These are phyloP conservation scores for Dactylonectria estremocensis DNA, from an alignment of 2,329 filamentous ascomycete genomes.

Conservation along the genomic window DNA sequence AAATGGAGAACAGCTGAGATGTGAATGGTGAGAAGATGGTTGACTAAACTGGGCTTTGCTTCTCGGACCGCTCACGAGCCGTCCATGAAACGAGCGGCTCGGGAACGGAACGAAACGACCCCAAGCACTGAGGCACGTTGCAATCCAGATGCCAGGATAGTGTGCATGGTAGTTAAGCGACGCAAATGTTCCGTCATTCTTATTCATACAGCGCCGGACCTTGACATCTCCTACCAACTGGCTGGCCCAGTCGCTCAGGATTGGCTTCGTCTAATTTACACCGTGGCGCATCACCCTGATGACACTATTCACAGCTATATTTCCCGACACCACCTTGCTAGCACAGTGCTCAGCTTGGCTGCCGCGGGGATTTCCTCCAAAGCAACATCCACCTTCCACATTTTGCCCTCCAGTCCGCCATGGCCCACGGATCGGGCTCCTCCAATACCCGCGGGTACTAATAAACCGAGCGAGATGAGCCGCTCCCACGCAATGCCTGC, in stretches of 20 bases:
- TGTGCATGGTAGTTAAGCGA: too few species aligned
- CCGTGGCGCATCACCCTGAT: not conserved
- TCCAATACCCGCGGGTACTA: constrained; percentile 77
- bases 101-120: not conserved
- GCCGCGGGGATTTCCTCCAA: constrained; percentile 82
- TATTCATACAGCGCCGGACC: constrained; percentile 7
- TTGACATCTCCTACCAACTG: not conserved
- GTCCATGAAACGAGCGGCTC: not conserved
- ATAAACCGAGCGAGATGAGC: constrained; percentile 76
- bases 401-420: constrained; percentile 73
- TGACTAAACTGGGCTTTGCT: not conserved
- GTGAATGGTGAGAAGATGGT: too few species aligned
- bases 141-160: not conserved
- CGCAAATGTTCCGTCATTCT: not conserved
- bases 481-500: constrained; percentile 83
- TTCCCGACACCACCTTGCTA: constrained; percentile 84
- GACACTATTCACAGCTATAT: constrained; percentile 60
- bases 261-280: not conserved
- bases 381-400: constrained; percentile 83
- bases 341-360: constrained; percentile 70
- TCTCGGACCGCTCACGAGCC: constrained; percentile 3
- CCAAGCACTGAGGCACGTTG: not conserved
- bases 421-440: constrained; percentile 62
- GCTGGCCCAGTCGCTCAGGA: not conserved
- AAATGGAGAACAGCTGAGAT: not conserved